Conservation (phyloP, 208 protist species). For the Leishmania mexicana region DNA sequence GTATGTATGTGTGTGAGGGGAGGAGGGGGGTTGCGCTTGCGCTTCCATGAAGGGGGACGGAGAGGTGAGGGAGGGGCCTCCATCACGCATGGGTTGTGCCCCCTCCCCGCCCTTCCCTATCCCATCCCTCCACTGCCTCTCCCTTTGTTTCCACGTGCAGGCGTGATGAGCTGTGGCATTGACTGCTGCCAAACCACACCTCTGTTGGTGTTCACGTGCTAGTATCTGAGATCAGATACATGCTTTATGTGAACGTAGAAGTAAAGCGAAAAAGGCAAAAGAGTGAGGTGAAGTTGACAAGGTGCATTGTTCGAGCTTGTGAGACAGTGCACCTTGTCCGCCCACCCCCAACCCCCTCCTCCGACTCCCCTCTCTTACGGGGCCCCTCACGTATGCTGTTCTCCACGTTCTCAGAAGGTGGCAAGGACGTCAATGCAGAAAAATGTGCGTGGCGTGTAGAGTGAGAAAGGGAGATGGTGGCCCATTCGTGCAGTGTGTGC, state of each 20-base stretch:
- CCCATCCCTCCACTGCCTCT: background rate
- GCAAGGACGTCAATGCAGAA: background rate
- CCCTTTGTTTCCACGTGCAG: background rate
- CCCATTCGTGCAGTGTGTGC: background rate
- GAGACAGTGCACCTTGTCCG: background rate
- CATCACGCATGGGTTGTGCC: background rate
- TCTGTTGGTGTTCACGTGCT: background rate
- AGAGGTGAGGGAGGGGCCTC: too few relatives aligned
- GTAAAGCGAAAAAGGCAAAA: background rate
- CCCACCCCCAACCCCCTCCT: background rate
- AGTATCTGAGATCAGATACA: background rate
- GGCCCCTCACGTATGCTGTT: background rate
- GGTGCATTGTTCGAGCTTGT: background rate
- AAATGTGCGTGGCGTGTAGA: background rate
- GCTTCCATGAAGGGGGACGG: background rate
- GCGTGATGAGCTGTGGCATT: background rate
- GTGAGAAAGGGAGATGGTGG: background rate
- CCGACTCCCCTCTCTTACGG: background rate
- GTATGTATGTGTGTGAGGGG: background rate
- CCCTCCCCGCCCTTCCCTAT: too few relatives aligned
- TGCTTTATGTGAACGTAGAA: background rate
- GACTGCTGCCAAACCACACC: background rate
- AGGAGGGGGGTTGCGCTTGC: background rate
- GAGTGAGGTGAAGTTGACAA: background rate
- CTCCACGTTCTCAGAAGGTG: background rate